Conservation (phyloP, 169 alveolate species). For the Toxoplasma gondii region DNA sequence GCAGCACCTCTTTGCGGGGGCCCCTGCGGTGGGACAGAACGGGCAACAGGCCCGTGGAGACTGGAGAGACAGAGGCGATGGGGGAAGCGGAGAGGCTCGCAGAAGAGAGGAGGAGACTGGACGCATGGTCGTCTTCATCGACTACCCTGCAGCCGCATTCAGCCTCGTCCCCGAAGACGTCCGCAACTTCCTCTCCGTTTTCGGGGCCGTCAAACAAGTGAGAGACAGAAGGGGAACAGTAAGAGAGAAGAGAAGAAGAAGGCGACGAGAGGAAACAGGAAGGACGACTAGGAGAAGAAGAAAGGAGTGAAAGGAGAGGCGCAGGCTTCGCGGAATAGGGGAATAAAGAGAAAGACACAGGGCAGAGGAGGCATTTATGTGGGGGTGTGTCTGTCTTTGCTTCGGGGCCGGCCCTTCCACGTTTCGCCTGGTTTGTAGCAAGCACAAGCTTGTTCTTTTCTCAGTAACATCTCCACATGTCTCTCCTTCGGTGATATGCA, state of each 20-base stretch:
- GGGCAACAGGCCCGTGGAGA: background rate
- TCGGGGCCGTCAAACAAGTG: background rate
- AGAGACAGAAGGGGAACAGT: background rate
- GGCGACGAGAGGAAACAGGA: background rate
- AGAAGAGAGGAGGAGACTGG: background rate
- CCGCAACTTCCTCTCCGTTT: slow-evolving; percentile 20
- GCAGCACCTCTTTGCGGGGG: background rate
- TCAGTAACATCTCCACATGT: too few relatives aligned
- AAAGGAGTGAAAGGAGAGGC: background rate
- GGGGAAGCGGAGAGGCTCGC: background rate
- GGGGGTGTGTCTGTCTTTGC: background rate
- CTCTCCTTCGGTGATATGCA: too few relatives aligned
- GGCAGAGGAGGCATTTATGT: background rate
- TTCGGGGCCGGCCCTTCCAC: background rate
- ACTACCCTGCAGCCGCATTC: slow-evolving; percentile 4
- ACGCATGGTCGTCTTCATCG: slow-evolving; percentile 12
- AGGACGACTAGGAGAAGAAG: background rate
- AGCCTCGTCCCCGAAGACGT: slow-evolving; percentile 9
- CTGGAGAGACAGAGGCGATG: background rate
- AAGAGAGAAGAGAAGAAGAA: background rate
- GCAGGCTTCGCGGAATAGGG: background rate
- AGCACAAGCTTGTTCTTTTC: too few relatives aligned
- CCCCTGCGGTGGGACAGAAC: background rate
- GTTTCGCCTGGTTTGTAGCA: too few relatives aligned
- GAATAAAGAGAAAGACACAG: too few relatives aligned